Evolutionary conservation across 1,284 basidiomycete genomes (phyloP).

Genomic region (Blastosporella zonata): DNA sequence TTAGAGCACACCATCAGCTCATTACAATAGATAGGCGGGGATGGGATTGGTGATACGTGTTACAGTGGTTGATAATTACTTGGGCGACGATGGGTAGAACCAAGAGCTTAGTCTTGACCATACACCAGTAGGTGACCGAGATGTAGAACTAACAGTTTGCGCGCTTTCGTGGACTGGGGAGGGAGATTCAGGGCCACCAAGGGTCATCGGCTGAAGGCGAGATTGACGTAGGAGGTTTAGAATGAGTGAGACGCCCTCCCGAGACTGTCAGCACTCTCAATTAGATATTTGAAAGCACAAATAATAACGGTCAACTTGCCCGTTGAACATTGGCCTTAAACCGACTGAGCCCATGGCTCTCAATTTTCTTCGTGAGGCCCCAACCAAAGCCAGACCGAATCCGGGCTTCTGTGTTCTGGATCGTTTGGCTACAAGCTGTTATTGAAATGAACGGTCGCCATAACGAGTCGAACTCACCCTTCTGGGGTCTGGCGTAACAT

Average conservation of each 20-base stretch:
- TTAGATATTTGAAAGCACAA: conserved; percentile 2
- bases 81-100: conserved; percentile 15
- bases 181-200: conserved; percentile 32
- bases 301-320: conserved; percentile 35
- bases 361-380: conserved; percentile 78
- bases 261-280: conserved; percentile 49
- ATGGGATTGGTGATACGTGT: conserved; percentile 2
- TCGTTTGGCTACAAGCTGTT: conserved; percentile 51
- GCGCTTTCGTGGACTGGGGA: conserved; percentile 13
- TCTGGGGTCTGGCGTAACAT: conserved; percentile 59
- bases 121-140: conserved; percentile 13
- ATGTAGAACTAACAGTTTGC: conserved; percentile 6
- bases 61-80: conserved; percentile 11
- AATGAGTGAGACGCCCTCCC: conserved; percentile 76
- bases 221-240: conserved; percentile 73
- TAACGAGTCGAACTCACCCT: conserved; percentile 45
- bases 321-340: conserved; percentile 79
- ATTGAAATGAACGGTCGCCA: neutral
- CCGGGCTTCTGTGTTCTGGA: conserved; percentile 74
- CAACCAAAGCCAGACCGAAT: conserved; percentile 79
- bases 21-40: conserved; percentile 3
- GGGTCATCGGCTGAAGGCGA: conserved; percentile 64
- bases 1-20: conserved; percentile 1
- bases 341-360: conserved; percentile 69
- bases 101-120: conserved; percentile 39